phyloP scores from a whole-genome alignment of 2,329 filamentous ascomycete species.

The Cordyceps farinosa region DNA sequence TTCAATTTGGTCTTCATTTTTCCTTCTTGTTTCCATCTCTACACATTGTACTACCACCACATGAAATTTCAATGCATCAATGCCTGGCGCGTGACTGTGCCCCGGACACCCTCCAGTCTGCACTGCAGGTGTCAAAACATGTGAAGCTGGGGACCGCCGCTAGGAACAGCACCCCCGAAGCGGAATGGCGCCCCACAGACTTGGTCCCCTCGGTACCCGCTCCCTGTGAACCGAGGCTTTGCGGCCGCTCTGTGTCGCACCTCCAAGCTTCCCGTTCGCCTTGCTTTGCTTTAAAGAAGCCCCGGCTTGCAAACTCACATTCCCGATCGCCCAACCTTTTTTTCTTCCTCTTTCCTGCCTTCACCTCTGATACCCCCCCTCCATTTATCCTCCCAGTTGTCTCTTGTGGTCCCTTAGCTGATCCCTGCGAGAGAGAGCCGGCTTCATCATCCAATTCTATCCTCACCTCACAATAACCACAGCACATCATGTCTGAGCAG shows the following conservation, averaged over 20 bases:
- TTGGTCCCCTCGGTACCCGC: constrained; percentile 12
- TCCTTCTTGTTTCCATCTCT: no score
- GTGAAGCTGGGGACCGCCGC: constrained; percentile 10
- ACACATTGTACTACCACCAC: not conserved
- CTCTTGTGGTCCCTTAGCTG: constrained; percentile 7
- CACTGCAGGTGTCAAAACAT: not conserved
- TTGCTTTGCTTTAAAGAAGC: constrained; percentile 11
- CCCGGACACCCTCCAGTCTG: no score
- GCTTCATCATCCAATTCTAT: not conserved
- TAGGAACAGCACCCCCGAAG: not conserved
- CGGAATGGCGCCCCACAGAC: constrained; percentile 4
- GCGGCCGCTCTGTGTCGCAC: not conserved
- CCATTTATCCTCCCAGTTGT: not conserved
- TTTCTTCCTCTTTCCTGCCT: not conserved
- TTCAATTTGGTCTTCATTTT: no score
- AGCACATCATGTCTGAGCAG: constrained; percentile 56
- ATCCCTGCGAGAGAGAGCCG: not conserved
- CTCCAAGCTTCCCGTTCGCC: constrained; percentile 5
- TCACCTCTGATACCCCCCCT: constrained; percentile 13
- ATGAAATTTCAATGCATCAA: not conserved
- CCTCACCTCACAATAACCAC: constrained; percentile 20
- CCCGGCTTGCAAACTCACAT: constrained; percentile 3
- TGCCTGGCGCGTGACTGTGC: not conserved
- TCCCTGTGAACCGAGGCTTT: not conserved
- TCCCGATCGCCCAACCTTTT: constrained; percentile 5